Evolutionary conservation across 345 rosid species (phyloP).

Genomic region (Populus ilicifolia): DNA sequence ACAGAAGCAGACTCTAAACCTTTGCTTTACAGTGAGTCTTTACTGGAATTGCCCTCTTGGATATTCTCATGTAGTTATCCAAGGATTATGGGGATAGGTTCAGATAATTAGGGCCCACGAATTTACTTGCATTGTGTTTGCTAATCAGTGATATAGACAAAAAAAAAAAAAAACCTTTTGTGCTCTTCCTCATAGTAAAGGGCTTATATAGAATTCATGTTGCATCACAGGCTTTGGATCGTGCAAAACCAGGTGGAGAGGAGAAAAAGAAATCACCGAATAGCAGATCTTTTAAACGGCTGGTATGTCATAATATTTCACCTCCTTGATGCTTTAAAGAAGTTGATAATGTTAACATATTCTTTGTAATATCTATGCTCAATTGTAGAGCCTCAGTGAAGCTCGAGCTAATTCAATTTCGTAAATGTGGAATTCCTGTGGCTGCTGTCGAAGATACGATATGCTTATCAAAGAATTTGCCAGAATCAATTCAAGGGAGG

Average conservation of each 20-base stretch:
- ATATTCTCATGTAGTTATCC: neutral
- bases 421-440: conserved; percentile 1
- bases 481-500: neutral
- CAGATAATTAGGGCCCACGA: neutral
- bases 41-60: neutral
- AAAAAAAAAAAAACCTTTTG: too few species aligned
- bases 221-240: conserved; percentile 30
- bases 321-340: neutral
- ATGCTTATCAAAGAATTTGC: neutral
- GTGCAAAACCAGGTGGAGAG: conserved; percentile 31
- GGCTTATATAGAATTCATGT: neutral
- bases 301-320: conserved; percentile 18
- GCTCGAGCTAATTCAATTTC: conserved; percentile 19
- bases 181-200: neutral
- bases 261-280: conserved; percentile 27
- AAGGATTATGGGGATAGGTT: neutral
- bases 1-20: neutral
- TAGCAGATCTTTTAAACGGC: conserved; percentile 30
- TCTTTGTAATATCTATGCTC: neutral
- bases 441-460: neutral
- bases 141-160: neutral
- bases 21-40: neutral
- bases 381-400: conserved; percentile 27
- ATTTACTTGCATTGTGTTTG: neutral
- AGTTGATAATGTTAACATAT: neutral